Evolutionary conservation across 2,329 filamentous ascomycete genomes (phyloP).

Genomic region (Sarocladium strictum): DNA sequence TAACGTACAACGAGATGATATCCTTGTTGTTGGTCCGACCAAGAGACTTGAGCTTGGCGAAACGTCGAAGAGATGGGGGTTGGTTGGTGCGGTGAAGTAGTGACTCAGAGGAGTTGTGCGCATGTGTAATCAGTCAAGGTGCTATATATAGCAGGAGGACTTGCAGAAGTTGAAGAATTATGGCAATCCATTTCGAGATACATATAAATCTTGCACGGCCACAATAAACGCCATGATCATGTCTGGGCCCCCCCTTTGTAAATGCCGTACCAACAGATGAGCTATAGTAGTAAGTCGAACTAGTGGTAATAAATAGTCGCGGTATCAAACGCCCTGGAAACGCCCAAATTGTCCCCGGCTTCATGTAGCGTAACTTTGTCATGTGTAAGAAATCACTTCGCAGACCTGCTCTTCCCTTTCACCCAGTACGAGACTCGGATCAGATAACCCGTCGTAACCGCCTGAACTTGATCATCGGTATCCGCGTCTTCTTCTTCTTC

Average conservation of each 20-base stretch:
- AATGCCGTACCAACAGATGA: neutral
- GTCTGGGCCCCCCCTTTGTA: neutral
- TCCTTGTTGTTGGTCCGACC: neutral
- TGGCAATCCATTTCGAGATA: neutral
- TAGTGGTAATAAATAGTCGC: no score
- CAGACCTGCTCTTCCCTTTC: no score
- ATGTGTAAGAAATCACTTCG: neutral
- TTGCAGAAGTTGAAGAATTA: neutral
- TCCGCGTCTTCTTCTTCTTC: slow-evolving; percentile 7
- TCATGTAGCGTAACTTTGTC: neutral
- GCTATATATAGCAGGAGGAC: no score
- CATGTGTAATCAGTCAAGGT: no score
- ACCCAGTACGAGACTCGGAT: no score
- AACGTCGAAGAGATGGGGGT: no score
- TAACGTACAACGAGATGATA: slow-evolving; percentile 12
- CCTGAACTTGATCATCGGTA: slow-evolving; percentile 6
- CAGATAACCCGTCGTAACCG: slow-evolving; percentile 3
- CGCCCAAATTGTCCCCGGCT: neutral
- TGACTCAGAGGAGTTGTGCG: no score
- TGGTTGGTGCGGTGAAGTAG: no score
- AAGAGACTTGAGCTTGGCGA: no score
- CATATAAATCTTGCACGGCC: neutral
- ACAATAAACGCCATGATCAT: neutral
- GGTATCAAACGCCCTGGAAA: neutral
- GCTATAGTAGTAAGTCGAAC: no score